Evolutionary conservation across 495 filamentous ascomycete species (phyloP), one percentile per base, ranked within the genome.

Genomic region (Bathelium albidoporum): DNA sequence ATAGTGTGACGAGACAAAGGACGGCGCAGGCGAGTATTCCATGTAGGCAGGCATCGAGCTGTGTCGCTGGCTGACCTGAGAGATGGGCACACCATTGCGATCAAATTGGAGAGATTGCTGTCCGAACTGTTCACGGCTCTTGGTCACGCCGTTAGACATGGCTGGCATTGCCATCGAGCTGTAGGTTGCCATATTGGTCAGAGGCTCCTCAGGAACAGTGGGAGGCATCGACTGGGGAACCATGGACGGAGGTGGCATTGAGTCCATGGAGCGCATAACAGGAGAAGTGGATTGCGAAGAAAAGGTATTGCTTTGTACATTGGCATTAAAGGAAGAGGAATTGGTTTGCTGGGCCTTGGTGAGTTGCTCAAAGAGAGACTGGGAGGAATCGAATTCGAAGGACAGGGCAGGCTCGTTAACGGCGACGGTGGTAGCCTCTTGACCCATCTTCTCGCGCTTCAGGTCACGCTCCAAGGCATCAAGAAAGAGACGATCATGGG

Each of bases 311-410:
- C 76, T 80, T 72, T 81, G 84, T 73, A 88, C 84, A 72, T 93
- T 90, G 66, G 88, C 89, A 78, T 85, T 89, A 82, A 97, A 97
- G 29, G 93, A 95, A 28, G 93, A 97, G 36, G 91, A 89, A 77
- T 94, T 97, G 73, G 91, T 91, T 83, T 97, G 95, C 78, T 98
- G 95, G 34, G 93, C 91, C 80, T 97, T 98, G 70, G 94, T 97
- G 82, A 98, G 88, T 78, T 97, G 95, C 82, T 98, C 94, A 77
- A 96, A 98, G 62, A 98, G 84, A 67, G 94, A 97, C 77, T 98
- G 94, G 44, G 95, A 97, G 61, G 94, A 96, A 77, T 98, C 94
- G 76, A 96, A 98, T 77, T 97, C 91, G 76, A 98, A 98, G 5
- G 95, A 97, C 71, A 97, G 78, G 66, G 94, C 94, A 28, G 94